Conservation (phyloP, 1,284 basidiomycete genomes). For the Tranzscheliella williamsii region DNA sequence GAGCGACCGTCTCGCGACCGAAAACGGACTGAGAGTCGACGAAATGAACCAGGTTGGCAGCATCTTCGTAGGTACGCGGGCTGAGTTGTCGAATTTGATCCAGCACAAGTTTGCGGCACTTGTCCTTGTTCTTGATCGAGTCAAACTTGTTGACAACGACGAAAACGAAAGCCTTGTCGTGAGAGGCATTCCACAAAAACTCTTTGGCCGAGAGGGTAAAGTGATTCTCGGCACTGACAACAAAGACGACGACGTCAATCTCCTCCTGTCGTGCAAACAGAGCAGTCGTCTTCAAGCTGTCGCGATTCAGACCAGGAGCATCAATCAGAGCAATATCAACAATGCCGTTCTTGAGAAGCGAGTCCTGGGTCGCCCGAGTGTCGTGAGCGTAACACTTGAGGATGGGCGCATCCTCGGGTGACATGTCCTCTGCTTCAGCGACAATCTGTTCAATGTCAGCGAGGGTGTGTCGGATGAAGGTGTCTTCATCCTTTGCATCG, state of each 20-base stretch:
- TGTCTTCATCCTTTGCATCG: conserved; percentile 72
- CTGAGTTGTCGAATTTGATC: conserved; percentile 93
- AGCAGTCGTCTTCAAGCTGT: conserved; percentile 92
- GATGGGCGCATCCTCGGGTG: conserved; percentile 56
- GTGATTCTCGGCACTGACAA: conserved; percentile 97
- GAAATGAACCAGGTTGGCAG: conserved; percentile 93
- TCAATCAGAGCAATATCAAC: conserved; percentile 98
- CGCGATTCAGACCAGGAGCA: conserved; percentile 94
- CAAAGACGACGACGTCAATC: conserved; percentile 98
- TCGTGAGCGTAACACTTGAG: conserved; percentile 62
- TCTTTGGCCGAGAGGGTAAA: conserved; percentile 95
- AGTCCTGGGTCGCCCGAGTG: conserved; percentile 43
- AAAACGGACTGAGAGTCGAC: conserved; percentile 75
- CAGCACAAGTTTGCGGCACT: conserved; percentile 83
- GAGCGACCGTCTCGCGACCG: conserved; percentile 34
- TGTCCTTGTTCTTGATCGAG: conserved; percentile 91
- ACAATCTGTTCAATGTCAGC: conserved; percentile 79
- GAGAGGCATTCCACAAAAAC: conserved; percentile 88
- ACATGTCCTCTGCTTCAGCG: conserved; percentile 72
- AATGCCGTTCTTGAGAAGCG: conserved; percentile 77
- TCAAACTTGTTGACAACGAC: conserved; percentile 99
- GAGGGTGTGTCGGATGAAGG: conserved; percentile 74
- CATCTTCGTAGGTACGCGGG: conserved; percentile 86
- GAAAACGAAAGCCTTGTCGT: conserved; percentile 97
- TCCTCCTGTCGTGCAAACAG: conserved; percentile 95